Evolutionary conservation across 2,329 filamentous ascomycete species (phyloP), one percentile per base, ranked within the genome.

Genomic region (Xylariales sp.): DNA sequence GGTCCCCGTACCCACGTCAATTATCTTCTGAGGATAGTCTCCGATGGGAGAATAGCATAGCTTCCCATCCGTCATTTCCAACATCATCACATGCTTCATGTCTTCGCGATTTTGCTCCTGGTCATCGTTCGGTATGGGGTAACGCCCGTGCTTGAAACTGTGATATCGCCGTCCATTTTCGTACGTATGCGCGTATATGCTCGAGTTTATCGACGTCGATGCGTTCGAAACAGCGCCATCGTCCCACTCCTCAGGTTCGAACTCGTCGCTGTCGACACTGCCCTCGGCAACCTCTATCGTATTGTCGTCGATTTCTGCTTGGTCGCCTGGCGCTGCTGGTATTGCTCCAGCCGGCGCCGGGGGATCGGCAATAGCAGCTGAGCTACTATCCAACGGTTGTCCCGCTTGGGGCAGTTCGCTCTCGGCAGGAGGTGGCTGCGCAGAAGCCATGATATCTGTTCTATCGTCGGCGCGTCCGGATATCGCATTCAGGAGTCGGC

Each of bases 1-100:
- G 9, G 66, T 73, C 4, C 73, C 71, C 2, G 73, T 75, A 11
- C 73, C 72, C 2, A 53, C 47, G 31, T 67, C 62, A 10, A 66
- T 42, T 12, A 68, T 60, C 36, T 50, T 56, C 32, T 68, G 61
- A 12, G 59, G 58, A 35, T 60, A 52, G 5, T 60, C 52, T 22
- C 54, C 51, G 18, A 75, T 50, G 1, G 69, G 70, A 20, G 69
- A 62, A 39, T 63, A 60, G 41, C 67, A 64, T 11, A 74, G 57
- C 36, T 56, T 53, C 1, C 62, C 64, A 2, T 61, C 57, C 59
- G 36, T 42, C 38, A 44, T 27, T 35, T 44, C 44, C 25, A 61
- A 44, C 9, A 52, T 42, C 53, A 56, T 58, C 29, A 59, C 57
- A 42, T 63, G 55, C 40, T 55, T 41, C 42, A 43, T 48, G 38